Evolutionary conservation across 2,329 filamentous ascomycete genomes (phyloP), one percentile per base, ranked within the genome.

Genomic region (Neofusicoccum laricinum): DNA sequence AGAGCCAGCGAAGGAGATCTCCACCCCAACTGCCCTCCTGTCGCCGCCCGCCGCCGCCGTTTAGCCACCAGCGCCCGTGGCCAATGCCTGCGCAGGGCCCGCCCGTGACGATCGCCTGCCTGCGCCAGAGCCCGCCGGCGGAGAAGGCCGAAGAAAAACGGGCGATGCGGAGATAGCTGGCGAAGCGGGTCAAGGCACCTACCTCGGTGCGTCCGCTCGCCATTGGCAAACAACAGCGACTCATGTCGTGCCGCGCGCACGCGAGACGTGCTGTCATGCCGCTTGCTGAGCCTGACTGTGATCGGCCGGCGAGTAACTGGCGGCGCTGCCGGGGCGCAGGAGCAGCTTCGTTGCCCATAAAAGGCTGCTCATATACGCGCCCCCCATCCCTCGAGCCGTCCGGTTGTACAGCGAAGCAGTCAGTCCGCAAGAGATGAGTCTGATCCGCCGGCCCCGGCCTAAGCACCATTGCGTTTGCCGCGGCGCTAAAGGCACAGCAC

Each of bases 121-220:
- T 10, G 14, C 11, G 21, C 15, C 36, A 57, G n/a, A 32, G 15
- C 15, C 53, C 36, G 38, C 19, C 32, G 21, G 38, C 53, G 40
- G 38, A 45, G 32, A 58, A 58, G 40, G 3, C 53, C 40, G 53
- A 43, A 19, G 36, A 17, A 25, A 30, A 30, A 3, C 21, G 25
- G 19, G 51, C 51, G 38, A 25, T 58, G 53, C 40, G 53, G 53
- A 58, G 53, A 43, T 43, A 58, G 40, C 53, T 58, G 21, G 38
- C 38, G 40, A 58, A 45, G 53, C 53, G 53, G 51, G 51, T 55
- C 36, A 55, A 14, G 14, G 51, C 45, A 30, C 36, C 17, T 19
- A 30, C 36, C 17, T 19, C 36, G 36, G 51, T 55, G 36, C 51
- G 40, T 34, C 19, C 45, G 45, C 45, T 11, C 25, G 45, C 45